Conservation (phyloP, 2,329 filamentous ascomycete genomes). For the Myotisia sp. region DNA sequence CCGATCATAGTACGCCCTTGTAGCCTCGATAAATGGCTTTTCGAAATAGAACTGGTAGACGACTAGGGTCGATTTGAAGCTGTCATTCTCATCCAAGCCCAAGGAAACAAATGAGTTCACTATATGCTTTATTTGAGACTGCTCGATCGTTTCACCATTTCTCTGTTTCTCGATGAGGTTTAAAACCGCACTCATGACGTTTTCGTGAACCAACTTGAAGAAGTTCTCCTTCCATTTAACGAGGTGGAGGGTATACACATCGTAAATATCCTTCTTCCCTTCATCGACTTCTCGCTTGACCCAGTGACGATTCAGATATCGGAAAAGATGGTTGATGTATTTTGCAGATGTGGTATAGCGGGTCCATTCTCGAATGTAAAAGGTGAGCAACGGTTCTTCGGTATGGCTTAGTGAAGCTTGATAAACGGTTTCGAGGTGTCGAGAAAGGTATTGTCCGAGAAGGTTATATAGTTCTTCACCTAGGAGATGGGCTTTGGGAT, state of each 20-base stretch:
- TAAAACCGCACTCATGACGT: slow-evolving; percentile 89
- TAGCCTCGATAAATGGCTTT: slow-evolving; percentile 75
- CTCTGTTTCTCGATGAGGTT: slow-evolving; percentile 94
- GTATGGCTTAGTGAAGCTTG: slow-evolving; percentile 61
- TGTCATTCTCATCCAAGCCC: slow-evolving; percentile 83
- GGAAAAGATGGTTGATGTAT: slow-evolving; percentile 94
- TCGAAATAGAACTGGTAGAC: slow-evolving; percentile 91
- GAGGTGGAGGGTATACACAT: slow-evolving; percentile 92
- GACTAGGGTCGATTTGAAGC: slow-evolving; percentile 84
- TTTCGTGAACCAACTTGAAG: slow-evolving; percentile 66
- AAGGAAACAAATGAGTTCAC: slow-evolving; percentile 94
- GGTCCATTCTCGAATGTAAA: slow-evolving; percentile 95
- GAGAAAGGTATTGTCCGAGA: slow-evolving; percentile 68
- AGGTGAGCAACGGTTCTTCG: slow-evolving; percentile 77
- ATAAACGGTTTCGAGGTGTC: slow-evolving; percentile 59
- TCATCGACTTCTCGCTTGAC: slow-evolving; percentile 98
- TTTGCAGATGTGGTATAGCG: slow-evolving; percentile 91
- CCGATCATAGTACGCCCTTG: slow-evolving; percentile 69
- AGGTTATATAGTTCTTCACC: slow-evolving; percentile 94
- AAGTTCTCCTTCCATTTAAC: slow-evolving; percentile 91
- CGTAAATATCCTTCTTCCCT: slow-evolving; percentile 94
- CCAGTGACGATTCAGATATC: slow-evolving; percentile 95
- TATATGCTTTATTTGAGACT: slow-evolving; percentile 90
- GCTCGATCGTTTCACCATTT: slow-evolving; percentile 94
- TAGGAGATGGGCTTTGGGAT: slow-evolving; percentile 61